These are phyloP conservation scores for Citrullus amarus DNA, from an alignment of 306 rosid species.

Conservation along the genomic window DNA sequence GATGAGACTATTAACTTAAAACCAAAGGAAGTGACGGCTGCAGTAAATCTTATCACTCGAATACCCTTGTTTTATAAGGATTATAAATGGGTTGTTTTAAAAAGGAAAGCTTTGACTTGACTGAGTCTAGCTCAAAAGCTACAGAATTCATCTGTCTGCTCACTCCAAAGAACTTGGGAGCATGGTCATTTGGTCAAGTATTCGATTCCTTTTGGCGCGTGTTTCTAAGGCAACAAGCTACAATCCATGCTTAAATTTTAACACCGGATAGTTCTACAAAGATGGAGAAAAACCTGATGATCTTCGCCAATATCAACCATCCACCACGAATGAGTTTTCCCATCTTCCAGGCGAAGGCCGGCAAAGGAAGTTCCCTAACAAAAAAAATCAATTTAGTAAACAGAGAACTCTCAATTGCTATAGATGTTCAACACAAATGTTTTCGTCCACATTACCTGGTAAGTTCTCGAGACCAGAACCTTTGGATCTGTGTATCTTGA, in stretches of 20 bases:
- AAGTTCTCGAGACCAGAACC: conserved; percentile 82
- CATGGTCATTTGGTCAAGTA: not conserved
- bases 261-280: not conserved
- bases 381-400: conserved; percentile 3
- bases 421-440: not conserved
- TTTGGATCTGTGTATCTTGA: conserved; percentile 93
- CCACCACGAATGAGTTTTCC: conserved; percentile 74
- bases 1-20: not conserved
- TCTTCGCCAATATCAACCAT: conserved; percentile 73
- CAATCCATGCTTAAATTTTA: not conserved
- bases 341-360: conserved; percentile 77
- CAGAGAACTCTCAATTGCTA: not conserved
- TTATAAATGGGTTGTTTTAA: not conserved
- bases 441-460: conserved; percentile 35
- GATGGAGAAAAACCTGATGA: conserved; percentile 52
- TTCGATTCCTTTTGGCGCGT: not conserved
- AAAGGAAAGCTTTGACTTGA: not conserved
- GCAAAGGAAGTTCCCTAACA: conserved; percentile 86
- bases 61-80: not conserved
- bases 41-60: not conserved
- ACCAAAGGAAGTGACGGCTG: not conserved
- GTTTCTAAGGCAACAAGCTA: not conserved
- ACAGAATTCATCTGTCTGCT: not conserved
- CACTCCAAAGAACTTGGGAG: not conserved
- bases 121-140: not conserved